phyloP scores from a whole-genome alignment of 305 asterid genomes.

The Rubia peregrina region DNA sequence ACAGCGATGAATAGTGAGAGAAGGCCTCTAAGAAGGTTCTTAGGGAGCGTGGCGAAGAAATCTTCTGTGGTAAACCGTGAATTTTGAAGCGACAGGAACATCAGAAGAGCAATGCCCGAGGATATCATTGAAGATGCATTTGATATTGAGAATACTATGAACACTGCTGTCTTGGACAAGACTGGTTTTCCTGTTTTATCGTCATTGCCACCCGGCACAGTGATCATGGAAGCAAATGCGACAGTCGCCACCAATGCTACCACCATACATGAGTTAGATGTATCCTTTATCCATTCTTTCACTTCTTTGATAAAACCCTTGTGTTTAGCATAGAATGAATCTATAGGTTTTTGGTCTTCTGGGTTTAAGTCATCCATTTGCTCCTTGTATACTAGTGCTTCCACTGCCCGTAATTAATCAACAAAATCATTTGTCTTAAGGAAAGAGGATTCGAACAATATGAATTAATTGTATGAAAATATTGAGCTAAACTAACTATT shows the following conservation, averaged over 20 bases:
- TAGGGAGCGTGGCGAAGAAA: neutral
- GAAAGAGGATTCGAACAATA: neutral
- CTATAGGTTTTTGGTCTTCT: constrained; percentile 17
- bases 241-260: constrained; percentile 34
- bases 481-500: too few species aligned
- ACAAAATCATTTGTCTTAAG: neutral
- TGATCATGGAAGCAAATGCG: constrained; percentile 26
- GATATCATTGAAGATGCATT: neutral
- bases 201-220: neutral
- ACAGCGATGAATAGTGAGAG: neutral
- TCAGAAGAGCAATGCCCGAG: neutral
- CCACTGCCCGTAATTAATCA: neutral
- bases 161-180: neutral
- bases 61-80: neutral
- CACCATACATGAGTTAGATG: constrained; percentile 32
- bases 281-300: constrained; percentile 29
- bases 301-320: constrained; percentile 12
- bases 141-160: neutral
- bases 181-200: neutral
- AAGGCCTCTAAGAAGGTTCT: neutral
- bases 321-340: constrained; percentile 26
- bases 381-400: constrained; percentile 3
- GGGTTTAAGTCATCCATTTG: constrained; percentile 10
- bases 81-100: neutral
- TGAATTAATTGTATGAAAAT: neutral